Base-by-base conservation (phyloP, 1,284 basidiomycete species). In the Singerocomus inundabilis region DNA sequence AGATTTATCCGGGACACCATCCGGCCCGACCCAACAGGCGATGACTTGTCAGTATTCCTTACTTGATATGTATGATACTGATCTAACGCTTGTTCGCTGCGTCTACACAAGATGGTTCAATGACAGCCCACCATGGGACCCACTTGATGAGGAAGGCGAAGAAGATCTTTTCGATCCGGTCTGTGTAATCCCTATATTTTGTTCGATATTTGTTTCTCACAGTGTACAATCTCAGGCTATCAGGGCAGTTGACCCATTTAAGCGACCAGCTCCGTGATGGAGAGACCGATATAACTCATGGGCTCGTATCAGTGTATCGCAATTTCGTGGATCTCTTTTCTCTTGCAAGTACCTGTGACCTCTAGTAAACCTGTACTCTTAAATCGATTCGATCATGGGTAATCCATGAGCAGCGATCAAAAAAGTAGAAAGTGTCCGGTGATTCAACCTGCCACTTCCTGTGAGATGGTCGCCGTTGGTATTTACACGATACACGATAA, bases 91-190 rank as follows among this genome's bases (percentile, higher is more conserved):
- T 8, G 18, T 29, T 32, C 16, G 4, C 33, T 7, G 6, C 8
- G 12, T 36, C 18, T 15, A n/a, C 7, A 18, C 13, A 11, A 67
- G 66, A 18, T 65, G 60, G 66, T 39, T 35, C 41, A 24, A 39
- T n/a, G 60, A 44, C 21, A 11, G 25, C 1, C 40, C 49, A 1
- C 64, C 62, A 8, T 64, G 66, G 62, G 58, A 63, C 5, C 66
- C 66, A 2, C 62, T 68, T n/a, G 56, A 62, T 26, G 58, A 61
- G 16, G 62, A 68, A 1, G 66, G 62, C 6, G 28, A 2, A 26
- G 50, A 51, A 13, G 49, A 53, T 34, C 21, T 24, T 6, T 21
- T 52, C 6, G 47, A 54, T 32, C 34, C 36, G n/a, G 53, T 55
- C 13, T 33, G 52, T 41, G 13, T 47, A 4, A 32, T n/a, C 18